Evolutionary conservation across 805 yeast genomes (phyloP), one percentile per base, ranked within the genome.

Genomic region (Tetrapisispora iriomotensis): DNA sequence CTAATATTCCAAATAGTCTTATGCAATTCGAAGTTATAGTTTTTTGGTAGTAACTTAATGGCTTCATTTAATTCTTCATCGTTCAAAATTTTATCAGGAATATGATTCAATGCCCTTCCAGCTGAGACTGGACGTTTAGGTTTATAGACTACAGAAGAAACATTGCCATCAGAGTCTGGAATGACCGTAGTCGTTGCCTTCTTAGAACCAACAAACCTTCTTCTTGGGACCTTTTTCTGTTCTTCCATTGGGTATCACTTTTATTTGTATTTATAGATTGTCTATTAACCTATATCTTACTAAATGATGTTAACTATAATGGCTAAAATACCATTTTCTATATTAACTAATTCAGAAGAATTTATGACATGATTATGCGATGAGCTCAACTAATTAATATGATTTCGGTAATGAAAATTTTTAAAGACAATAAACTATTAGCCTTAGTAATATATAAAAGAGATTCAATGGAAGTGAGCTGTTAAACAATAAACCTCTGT

Each of bases 21-120:
- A 60, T 87, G 96, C 42, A 92, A 79, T 60, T 92, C 98, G 62
- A 92, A 92, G 63, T 88, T 90, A 62, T 92, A 92, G 59, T 92
- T 92, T 1, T 84, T 71, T 2, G 98, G 98, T 5, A 92, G 65
- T 4, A 90, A 65, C 45, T 72, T 72, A 23, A 87, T 78, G 1
- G 96, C 95, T 34, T 77, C 81, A 50, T 85, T 85, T n/a, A 92
- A 66, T 19, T 83, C 95, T 42, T 70, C 65, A 58, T 92, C 92
- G 17, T 83, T 65, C 17, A 86, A 58, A 15, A 92, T 88, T 3
- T 86, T 95, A 10, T 72, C 75, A 3, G 98, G 98, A 8, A 92
- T 83, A 54, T 85, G 96, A 52, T 86, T 83, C 61, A 85, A 65
- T 4, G 85, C 72, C 46, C 87, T 64, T 17, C 78, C 76, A 4